Evolutionary conservation across 106 monocot genomes (phyloP).

Genomic region (Dioscorea alata): DNA sequence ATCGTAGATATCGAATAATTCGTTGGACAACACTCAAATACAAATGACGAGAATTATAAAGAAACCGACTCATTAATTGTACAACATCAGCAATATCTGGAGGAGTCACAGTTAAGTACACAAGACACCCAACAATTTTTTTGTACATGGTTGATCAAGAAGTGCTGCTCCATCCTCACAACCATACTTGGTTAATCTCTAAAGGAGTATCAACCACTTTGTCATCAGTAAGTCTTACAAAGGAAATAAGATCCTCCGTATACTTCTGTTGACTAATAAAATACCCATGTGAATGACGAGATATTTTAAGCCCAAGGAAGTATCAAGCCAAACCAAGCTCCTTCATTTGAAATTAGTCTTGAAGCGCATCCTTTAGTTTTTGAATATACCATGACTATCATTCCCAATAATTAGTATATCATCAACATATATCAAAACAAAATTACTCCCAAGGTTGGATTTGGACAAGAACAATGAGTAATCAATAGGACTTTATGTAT

Average conservation of each 20-base stretch:
- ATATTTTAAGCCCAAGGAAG: conserved; percentile 16
- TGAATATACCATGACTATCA: conserved; percentile 6
- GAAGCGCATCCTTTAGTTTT: conserved; percentile 2
- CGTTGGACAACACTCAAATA: conserved; percentile 13
- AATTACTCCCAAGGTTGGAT: background rate
- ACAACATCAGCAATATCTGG: conserved; percentile 23
- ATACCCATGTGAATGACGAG: background rate
- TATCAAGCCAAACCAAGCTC: conserved; percentile 21
- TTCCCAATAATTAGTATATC: conserved; percentile 24
- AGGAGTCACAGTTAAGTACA: conserved; percentile 18
- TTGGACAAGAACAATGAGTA: conserved; percentile 4
- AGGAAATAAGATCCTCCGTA: background rate
- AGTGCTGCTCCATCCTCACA: conserved; percentile 4
- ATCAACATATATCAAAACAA: conserved; percentile 22
- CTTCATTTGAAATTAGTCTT: conserved; percentile 22
- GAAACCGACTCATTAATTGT: conserved; percentile 22
- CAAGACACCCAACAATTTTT: conserved; percentile 10
- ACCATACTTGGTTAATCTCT: conserved; percentile 2
- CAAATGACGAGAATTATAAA: conserved; percentile 1
- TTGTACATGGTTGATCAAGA: conserved; percentile 15
- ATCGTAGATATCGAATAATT: conserved; percentile 17
- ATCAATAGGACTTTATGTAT: conserved; percentile 11
- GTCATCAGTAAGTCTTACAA: conserved; percentile 2
- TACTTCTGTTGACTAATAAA: conserved; percentile 27
- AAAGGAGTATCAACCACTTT: conserved; percentile 8